Base-by-base conservation (phyloP, 768 basidiomycete genomes). In the Termitomyces sp. region DNA sequence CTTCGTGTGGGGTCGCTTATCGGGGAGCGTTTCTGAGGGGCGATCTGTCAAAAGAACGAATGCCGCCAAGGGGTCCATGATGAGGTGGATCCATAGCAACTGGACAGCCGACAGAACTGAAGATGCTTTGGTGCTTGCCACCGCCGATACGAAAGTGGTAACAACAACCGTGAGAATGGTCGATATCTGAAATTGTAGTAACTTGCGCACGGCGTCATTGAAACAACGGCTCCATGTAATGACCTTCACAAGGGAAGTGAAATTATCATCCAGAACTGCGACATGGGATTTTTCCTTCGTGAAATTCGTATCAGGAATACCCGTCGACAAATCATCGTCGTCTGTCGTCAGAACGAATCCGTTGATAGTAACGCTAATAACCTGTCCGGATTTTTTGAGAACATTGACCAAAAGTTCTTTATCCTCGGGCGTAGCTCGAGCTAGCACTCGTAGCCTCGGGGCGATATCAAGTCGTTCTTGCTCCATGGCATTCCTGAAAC, bases 141-240 rank as follows among this genome's bases (percentile, higher is more conserved):
- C 85, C 36, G 94, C 92, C 35, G 95, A 85, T 58, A 96, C 82
- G 64, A 93, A 94, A 12, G 96, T 98, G 68, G 97, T 88, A 57
- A 95, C 72, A 49, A 99, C 95, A 35, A 96, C 97, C 6, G 94
- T 94, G 59, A 98, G 84, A 76, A 98, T 99, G 65, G 91, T 91
- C 24, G 90, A 91, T 58, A 92, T 79, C 73, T 94, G 94, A 80
- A 97, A 97, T 75, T 98, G 96, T 58, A 99, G 69, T 76, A 98
- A 99, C 76, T 98, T 99, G 69, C 89, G 87, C 52, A 98, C 97
- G 0, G 95, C 86, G 66, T 99, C 97, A 70, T 98, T 99, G 61
- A 99, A 96, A 66, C 94, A 96, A 50, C 97, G 91, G 44, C 97
- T 97, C 96, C 97, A 98, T 79, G 96, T 94, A 65, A 98, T 97